Evolutionary conservation across 805 yeast species (phyloP), one percentile per base, ranked within the genome.

Genomic region (Candida hungchunana): DNA sequence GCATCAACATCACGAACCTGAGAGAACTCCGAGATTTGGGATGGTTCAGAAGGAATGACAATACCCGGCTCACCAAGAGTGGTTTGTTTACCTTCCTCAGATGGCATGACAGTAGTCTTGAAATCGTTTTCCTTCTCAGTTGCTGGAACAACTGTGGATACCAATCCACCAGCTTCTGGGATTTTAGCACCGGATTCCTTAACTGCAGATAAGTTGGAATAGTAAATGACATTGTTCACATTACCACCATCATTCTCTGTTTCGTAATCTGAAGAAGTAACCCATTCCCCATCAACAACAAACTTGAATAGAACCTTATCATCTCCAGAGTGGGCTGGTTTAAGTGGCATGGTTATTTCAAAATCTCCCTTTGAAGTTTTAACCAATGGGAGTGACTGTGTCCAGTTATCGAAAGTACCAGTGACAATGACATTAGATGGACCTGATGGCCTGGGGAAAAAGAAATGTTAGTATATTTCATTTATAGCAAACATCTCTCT

Each of bases 201-300:
- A 18, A 44, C 30, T 13, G 44, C 29, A 15, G 37, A 30, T 25
- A 57, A 39, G 19, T 55, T 50, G 13, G 52, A 30, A 20, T 42
- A 41, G 33, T 46, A 55, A 13, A 66, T 39, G 27, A 51, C 64
- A 43, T 67, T 67, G 46, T 67, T 67, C 29, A 55, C 57, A 34
- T 59, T 59, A 5, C 67, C 63, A 25, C 62, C 35, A 13, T 41
- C 53, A 48, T 75, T 82, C 26, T 59, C 63, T 39, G 71, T 70
- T 29, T 58, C 56, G 44, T 66, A 73, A 3, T 54, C 47, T 1
- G 59, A 55, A 36, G 67, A 67, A 15, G 62, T 57, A 13, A 57
- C 53, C 88, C 88, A 82, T 30, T 70, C 71, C 30, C 80, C 86
- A 55, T 81, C 88, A 29, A 81, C 88, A 38, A 82, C 73, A 53